These are phyloP conservation scores for Geotrichum europaeum DNA, from an alignment of 1,139 yeast species.

Conservation along the genomic window DNA sequence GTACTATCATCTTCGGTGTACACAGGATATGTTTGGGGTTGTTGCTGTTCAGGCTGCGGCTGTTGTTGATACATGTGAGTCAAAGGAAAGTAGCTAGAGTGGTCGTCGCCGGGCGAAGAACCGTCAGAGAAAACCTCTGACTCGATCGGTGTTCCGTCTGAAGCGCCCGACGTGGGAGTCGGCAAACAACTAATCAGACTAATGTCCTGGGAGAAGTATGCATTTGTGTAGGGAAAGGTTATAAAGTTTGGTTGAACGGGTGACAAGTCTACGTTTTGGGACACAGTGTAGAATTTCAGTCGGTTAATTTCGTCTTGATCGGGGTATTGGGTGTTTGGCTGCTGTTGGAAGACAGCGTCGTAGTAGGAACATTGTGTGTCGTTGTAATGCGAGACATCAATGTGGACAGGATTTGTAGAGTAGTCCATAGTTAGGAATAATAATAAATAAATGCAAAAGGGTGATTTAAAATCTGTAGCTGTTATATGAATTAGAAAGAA, in stretches of 20 bases:
- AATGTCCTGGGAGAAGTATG: background rate
- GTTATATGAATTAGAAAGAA: background rate
- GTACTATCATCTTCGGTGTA: background rate
- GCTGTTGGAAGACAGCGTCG: background rate
- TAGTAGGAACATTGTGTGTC: background rate
- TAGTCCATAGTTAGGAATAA: background rate
- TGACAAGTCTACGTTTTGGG: background rate
- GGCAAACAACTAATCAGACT: conserved; percentile 1
- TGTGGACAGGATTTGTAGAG: background rate
- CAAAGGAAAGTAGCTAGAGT: conserved; percentile 2
- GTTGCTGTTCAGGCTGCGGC: background rate
- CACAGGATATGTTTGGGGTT: background rate
- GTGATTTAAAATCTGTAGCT: background rate
- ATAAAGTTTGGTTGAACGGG: background rate
- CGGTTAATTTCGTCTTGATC: background rate
- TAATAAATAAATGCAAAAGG: background rate
- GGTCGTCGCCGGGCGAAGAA: conserved; percentile 5
- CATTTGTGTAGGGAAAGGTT: background rate
- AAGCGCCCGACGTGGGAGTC: background rate
- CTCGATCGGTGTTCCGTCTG: background rate
- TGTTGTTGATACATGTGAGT: background rate
- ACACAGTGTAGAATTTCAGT: background rate
- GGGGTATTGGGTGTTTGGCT: background rate
- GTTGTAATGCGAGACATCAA: background rate
- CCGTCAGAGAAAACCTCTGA: background rate